Base-by-base conservation (phyloP, 1,284 basidiomycete species). In the Ceratobasidium sp. region DNA sequence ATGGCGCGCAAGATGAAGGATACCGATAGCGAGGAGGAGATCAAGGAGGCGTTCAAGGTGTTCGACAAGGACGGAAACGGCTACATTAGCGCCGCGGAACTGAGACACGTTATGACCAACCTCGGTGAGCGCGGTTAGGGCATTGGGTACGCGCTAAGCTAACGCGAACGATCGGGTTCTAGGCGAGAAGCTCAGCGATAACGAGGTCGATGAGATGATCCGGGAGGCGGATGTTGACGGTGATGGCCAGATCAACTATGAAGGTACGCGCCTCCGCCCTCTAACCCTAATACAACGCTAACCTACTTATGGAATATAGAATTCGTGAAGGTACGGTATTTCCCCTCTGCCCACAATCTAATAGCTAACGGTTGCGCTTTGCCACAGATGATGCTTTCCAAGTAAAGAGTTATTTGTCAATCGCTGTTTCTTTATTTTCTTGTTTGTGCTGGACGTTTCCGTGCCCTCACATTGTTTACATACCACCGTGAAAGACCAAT, bases 131-230 rank as follows among this genome's bases (percentile, higher is more conserved):
- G n/a, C 83, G 27, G 44, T 48, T 62, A 51, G 48, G 62, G 50
- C 56, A 60, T 41, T 27, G 47, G 29, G 36, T 41, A 41, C 36
- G 36, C 36, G 36, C 11, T 41, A 11, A 4, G n/a, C 80, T 84
- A 85, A 81, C 81, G n/a, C 48, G 19, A 50, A 24, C 45, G 41
- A 19, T 41, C 27, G 51, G 19, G 19, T 36, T 47, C 36, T 86
- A 90, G 95, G 93, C 77, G 97, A 99, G 87, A 97, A 96, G 84
- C 87, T 99, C 74, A 91, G 95, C 19, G 96, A 98, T 80, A 89
- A 85, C 47, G 97, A 99, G 85, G 95, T 99, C 76, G 94, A 97
- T 79, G 96, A 98, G 86, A 99, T 99, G 97, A 99, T 99, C 83
- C 90, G 96, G 75, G 97, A 99, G 85, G 97, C 97, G 72, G 97